Base-by-base conservation (phyloP, 495 filamentous ascomycete genomes). In the Annulohypoxylon bovei region DNA sequence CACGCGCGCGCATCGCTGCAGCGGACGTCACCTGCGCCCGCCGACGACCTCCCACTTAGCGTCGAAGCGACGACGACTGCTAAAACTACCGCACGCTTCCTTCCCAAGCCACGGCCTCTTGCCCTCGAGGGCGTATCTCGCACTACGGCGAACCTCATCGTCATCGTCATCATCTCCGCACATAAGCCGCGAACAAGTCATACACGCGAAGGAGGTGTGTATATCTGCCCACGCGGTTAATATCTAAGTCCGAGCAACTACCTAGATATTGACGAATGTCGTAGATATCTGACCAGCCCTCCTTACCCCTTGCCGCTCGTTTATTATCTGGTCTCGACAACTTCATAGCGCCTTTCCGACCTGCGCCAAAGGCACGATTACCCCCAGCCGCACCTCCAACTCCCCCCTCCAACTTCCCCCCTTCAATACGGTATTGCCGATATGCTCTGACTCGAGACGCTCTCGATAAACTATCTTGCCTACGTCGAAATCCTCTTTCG, bases 371-470 rank as follows among this genome's bases (percentile, higher is more conserved):
- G n/a, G 49, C 49, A 53, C 49, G 27, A 53, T 33, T 33, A 18
- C 28, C 6, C 23, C n/a, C 9, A 50, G 49, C 18, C 6, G 4
- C 33, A 32, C 18, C 20, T 16, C 16, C 49, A 12, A 56, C n/a
- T 32, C n/a, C 8, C 14, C 39, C 23, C 11, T n/a, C n/a, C n/a
- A n/a, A n/a, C n/a, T n/a, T n/a, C n/a, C 4, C 25, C n/a, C 57
- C 58, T 52, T 27, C 63, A 33, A 54, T 1, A 32, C 27, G 18
- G 47, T 40, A 12, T 42, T 58, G 30, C 54, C 62, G 71, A 37
- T 72, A 76, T 76, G 74, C 57, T 76, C 66, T 74, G 33, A 67
- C 53, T 44, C 27, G 62, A 68, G 35, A 27, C 58, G 28, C 47
- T 46, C 37, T 47, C 46, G 42, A 67, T 54, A 68, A 52, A 68